Percentiles rank a stretch among this genome's conserved stretches.
These are phyloP conservation scores for Suillus spraguei DNA, from an alignment of 768 basidiomycete species.

Conservation along the genomic window DNA sequence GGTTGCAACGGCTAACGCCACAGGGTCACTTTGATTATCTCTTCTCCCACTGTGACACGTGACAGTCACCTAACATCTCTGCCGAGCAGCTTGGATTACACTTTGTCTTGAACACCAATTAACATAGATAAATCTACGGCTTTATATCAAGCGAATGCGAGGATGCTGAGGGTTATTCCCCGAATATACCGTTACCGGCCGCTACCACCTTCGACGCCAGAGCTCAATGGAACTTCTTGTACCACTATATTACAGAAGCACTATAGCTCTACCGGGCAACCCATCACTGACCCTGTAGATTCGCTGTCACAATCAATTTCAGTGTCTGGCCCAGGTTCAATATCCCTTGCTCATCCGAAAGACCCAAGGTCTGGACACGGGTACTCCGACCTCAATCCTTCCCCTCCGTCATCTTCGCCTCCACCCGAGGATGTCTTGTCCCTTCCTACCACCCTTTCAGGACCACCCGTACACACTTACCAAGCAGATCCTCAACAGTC, in stretches of 20 bases:
- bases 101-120: not conserved
- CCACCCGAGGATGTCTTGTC: conserved; percentile 4
- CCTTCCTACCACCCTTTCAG: conserved; percentile 18
- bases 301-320: conserved; percentile 2
- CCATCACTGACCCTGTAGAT: conserved; percentile 13
- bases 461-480: conserved; percentile 16
- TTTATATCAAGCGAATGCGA: not conserved
- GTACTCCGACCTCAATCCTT: conserved; percentile 10
- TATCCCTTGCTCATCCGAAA: conserved; percentile 20
- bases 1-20: too few species aligned
- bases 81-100: not conserved
- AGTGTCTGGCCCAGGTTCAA: conserved; percentile 11
- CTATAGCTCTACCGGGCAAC: conserved; percentile 1
- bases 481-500: conserved; percentile 21
- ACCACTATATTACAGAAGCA: conserved; percentile 4
- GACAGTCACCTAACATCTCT: not conserved
- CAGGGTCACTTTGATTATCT: too few species aligned
- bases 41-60: not conserved
- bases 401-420: conserved; percentile 5
- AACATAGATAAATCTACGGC: not conserved
- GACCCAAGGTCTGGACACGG: conserved; percentile 18
- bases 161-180: not conserved
- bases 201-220: not conserved
- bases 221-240: conserved; percentile 2
- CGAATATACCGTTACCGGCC: not conserved